phyloP scores from a whole-genome alignment of 2,329 filamentous ascomycete genomes.

The Dactylellina sp. region DNA sequence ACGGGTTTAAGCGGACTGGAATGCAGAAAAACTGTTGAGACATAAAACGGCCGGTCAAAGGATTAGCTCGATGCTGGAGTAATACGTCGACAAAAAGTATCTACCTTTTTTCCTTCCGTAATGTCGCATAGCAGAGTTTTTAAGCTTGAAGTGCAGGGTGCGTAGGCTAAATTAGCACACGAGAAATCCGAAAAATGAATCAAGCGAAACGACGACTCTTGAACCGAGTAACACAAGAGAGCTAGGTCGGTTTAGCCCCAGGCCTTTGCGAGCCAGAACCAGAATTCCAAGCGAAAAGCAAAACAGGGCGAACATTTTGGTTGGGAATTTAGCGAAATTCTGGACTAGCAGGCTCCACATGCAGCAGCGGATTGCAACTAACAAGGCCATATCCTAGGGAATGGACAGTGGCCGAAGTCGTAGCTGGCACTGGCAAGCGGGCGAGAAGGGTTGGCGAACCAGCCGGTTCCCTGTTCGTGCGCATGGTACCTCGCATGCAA shows the following conservation, averaged over 20 bases:
- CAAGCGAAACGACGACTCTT: conserved; percentile 6
- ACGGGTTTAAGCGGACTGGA: conserved; percentile 2
- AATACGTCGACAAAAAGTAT: no score
- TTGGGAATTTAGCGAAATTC: conserved; percentile 37
- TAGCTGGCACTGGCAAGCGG: no score
- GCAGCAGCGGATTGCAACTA: neutral
- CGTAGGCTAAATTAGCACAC: conserved; percentile 32
- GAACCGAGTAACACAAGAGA: conserved; percentile 1
- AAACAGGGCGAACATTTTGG: conserved; percentile 51
- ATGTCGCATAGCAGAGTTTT: no score
- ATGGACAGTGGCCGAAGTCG: conserved; percentile 44
- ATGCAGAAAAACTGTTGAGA: conserved; percentile 5
- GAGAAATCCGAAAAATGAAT: conserved; percentile 12
- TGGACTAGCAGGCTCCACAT: conserved; percentile 5
- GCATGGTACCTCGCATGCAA: conserved; percentile 54
- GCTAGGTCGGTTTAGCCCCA: conserved; percentile 4
- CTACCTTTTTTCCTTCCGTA: no score
- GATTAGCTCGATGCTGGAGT: no score
- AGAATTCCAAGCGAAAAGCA: conserved; percentile 49
- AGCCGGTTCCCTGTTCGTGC: conserved; percentile 32
- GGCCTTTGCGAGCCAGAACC: neutral
- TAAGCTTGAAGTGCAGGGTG: neutral
- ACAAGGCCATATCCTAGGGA: conserved; percentile 8
- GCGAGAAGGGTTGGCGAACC: conserved; percentile 2
- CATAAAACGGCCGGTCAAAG: neutral